Base-by-base conservation (phyloP, 163 green algal genomes). In the Chlamydomonas reinhardtii region DNA sequence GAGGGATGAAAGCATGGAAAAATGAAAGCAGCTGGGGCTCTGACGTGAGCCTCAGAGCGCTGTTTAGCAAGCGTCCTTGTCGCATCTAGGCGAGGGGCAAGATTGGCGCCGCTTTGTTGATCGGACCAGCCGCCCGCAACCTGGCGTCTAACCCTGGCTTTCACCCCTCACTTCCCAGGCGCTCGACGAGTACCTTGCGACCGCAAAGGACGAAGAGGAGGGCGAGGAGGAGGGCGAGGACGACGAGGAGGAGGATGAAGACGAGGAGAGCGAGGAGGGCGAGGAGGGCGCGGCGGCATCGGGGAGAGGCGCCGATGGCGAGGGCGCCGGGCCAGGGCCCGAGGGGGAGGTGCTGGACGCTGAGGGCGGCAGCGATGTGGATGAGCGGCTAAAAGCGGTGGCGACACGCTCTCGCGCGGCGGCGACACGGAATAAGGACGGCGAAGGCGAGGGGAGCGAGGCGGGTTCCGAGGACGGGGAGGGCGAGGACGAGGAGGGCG, bases 141-240 rank as follows among this genome's bases (percentile, higher is more conserved):
- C n/a, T n/a, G n/a, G n/a, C n/a, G n/a, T n/a, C n/a, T n/a, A n/a
- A n/a, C n/a, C 39, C 39, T 5, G 5, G 39, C 39, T 5, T 8
- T 48, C 8, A 8, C 39, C 5, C 39, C 5, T 48, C 31, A 0
- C 20, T 31, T n/a, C 19, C 4, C 61, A 91, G 34, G 81, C 64
- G 6, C 89, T 97, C 52, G 93, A 97, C 59, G 84, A 76, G 29
- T 89, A 76, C 52, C 19, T 84, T 20, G 73, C 79, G 0, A 74
- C 75, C 19, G 54, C 71, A 6, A 71, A 79, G 29, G 75, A 78
- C 22, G 77, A 88, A 4, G 69, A 88, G 0, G 88, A 71, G 16
- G 62, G 75, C 0, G 83, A 85, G 31, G 75, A 87, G 39, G 72
- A 82, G 15, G 87, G 81, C 12, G 65, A 72, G 37, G 77, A 89